Percentiles rank a stretch among this genome's conserved stretches.
Evolutionary conservation across 306 rosid species (phyloP).

Genomic region (Cicer yamashitae): DNA sequence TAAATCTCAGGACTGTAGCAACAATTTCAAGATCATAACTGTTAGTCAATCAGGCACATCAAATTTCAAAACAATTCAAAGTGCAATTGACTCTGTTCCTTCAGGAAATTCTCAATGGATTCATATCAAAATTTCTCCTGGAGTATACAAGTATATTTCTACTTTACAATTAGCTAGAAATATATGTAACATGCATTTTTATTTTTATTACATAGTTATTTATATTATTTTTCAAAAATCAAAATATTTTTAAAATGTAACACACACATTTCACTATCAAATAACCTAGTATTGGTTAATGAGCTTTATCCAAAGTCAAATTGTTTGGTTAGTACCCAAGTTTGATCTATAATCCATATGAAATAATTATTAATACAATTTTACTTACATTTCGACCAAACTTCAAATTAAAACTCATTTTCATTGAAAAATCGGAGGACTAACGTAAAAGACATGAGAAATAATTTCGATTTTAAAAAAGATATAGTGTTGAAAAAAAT

Average conservation of each 20-base stretch:
- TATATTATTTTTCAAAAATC: not conserved
- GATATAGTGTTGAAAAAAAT: too few species aligned
- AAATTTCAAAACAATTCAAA: constrained; percentile 51
- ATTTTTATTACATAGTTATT: not conserved
- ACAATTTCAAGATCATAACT: not conserved
- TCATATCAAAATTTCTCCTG: constrained; percentile 42
- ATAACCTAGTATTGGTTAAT: too few species aligned
- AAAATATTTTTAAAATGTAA: too few species aligned
- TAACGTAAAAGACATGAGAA: not conserved
- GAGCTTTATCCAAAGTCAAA: too few species aligned
- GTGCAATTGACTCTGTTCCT: constrained; percentile 45
- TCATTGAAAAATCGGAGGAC: not conserved
- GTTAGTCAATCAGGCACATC: constrained; percentile 25
- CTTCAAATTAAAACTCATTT: not conserved
- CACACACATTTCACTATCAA: too few species aligned
- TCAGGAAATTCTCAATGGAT: constrained; percentile 42
- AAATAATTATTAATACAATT: too few species aligned
- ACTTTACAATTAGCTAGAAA: not conserved
- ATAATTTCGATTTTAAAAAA: not conserved
- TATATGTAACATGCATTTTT: not conserved
- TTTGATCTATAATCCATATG: too few species aligned
- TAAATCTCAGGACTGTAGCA: constrained; percentile 35
- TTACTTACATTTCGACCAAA: too few species aligned
- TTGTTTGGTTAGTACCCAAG: too few species aligned
- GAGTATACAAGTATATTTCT: constrained; percentile 27